Conservation (phyloP, 768 basidiomycete species). For the Lentinus tigrinus region DNA sequence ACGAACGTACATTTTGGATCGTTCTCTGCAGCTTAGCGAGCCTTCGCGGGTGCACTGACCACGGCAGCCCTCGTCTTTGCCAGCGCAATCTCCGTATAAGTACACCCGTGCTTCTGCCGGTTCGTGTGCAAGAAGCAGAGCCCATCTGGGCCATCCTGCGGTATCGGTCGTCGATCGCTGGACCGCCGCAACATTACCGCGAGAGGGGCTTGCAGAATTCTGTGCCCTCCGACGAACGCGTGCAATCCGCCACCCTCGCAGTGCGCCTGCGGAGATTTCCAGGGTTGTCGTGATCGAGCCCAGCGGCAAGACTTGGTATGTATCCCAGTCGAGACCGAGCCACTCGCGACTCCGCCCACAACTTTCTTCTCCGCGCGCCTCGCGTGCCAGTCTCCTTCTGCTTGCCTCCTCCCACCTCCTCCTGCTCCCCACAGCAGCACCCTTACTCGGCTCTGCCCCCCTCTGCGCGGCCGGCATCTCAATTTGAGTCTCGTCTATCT, state of each 20-base stretch:
- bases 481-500: no score
- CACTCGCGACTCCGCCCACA: neutral
- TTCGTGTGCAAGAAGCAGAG: neutral
- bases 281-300: slow-evolving; percentile 6
- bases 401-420: neutral
- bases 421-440: neutral
- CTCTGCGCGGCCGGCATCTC: neutral
- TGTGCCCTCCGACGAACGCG: neutral
- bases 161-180: neutral
- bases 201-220: no score
- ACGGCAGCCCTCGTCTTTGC: neutral
- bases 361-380: neutral
- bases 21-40: no score
- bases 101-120: neutral
- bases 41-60: no score
- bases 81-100: neutral
- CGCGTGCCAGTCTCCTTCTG: neutral
- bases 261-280: slow-evolving; percentile 1
- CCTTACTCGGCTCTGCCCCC: neutral
- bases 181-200: neutral
- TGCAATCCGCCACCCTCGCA: neutral
- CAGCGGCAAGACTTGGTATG: slow-evolving; percentile 1
- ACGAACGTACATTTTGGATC: no score
- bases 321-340: neutral
- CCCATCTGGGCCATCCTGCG: no score